Evolutionary conservation across 2,329 filamentous ascomycete genomes (phyloP).

Genomic region (Plectosphaerella plurivora): DNA sequence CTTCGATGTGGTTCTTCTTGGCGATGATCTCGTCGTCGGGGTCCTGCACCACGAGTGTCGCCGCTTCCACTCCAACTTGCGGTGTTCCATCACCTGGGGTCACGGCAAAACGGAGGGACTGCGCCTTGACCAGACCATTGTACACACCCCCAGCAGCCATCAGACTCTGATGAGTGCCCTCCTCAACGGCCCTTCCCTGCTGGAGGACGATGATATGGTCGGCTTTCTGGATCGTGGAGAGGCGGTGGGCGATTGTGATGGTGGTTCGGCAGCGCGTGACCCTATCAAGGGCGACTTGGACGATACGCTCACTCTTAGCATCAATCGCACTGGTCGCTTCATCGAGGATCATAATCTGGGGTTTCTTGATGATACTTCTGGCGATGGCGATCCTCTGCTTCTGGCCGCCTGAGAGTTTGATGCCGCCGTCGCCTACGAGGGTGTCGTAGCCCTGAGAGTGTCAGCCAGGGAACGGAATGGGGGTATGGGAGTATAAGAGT

Average conservation of each 20-base stretch:
- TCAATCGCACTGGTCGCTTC: constrained; percentile 69
- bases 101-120: constrained; percentile 8
- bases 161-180: constrained; percentile 66
- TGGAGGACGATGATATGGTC: constrained; percentile 75
- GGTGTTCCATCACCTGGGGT: not conserved
- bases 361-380: constrained; percentile 67
- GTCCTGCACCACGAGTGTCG: constrained; percentile 2
- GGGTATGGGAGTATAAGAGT: too few relatives aligned
- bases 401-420: constrained; percentile 79
- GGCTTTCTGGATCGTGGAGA: constrained; percentile 72
- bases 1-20: not conserved
- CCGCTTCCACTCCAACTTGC: not conserved
- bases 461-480: constrained; percentile 3
- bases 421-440: constrained; percentile 70
- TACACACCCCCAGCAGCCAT: constrained; percentile 15
- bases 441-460: constrained; percentile 61
- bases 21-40: not conserved
- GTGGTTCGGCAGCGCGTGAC: constrained; percentile 62
- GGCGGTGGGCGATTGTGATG: constrained; percentile 69
- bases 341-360: constrained; percentile 69
- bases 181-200: constrained; percentile 66
- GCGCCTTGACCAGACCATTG: constrained; percentile 16
- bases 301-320: constrained; percentile 50
- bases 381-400: constrained; percentile 79
- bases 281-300: constrained; percentile 60